Evolutionary conservation across 179 eudicot genomes (phyloP).

Genomic region (Pouteria campechiana): DNA sequence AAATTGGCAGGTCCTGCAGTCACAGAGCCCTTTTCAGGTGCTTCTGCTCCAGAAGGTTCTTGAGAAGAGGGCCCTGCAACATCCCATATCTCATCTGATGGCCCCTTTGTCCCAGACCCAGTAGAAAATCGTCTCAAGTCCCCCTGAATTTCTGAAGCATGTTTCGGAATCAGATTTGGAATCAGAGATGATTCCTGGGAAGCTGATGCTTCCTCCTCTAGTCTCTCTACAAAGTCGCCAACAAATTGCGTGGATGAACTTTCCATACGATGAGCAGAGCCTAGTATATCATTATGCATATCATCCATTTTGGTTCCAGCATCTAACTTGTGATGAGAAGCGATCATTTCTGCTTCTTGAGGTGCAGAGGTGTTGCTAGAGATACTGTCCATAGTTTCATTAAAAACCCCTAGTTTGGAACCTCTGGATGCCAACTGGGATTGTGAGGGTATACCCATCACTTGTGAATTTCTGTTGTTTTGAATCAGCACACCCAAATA

Average conservation of each 20-base stretch:
- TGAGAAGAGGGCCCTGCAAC: conserved; percentile 31
- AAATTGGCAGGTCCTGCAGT: too few species aligned
- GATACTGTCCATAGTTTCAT: conserved; percentile 9
- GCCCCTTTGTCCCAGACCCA: conserved; percentile 40
- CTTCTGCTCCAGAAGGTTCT: conserved; percentile 21
- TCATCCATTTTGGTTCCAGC: conserved; percentile 9
- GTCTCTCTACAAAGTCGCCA: conserved; percentile 46
- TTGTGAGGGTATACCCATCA: conserved; percentile 16
- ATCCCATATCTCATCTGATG: conserved; percentile 56
- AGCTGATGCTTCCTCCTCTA: conserved; percentile 39
- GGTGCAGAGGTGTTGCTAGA: conserved; percentile 4
- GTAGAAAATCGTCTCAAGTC: conserved; percentile 26
- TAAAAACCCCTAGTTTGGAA: conserved; percentile 10
- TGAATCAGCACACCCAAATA: too few species aligned
- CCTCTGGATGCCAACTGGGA: conserved; percentile 12
- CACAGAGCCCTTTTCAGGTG: conserved; percentile 10
- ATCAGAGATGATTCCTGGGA: too few species aligned
- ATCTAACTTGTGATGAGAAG: conserved; percentile 5
- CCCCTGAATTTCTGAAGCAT: conserved; percentile 17
- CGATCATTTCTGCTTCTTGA: conserved; percentile 5
- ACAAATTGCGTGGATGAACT: conserved; percentile 42
- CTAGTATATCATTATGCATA: conserved; percentile 31
- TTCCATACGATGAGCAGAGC: conserved; percentile 48
- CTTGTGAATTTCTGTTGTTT: conserved; percentile 14
- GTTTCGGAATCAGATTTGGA: conserved; percentile 19